These are phyloP conservation scores for Fusarium nygamai DNA, from an alignment of 2,329 filamentous ascomycete species.

Conservation along the genomic window DNA sequence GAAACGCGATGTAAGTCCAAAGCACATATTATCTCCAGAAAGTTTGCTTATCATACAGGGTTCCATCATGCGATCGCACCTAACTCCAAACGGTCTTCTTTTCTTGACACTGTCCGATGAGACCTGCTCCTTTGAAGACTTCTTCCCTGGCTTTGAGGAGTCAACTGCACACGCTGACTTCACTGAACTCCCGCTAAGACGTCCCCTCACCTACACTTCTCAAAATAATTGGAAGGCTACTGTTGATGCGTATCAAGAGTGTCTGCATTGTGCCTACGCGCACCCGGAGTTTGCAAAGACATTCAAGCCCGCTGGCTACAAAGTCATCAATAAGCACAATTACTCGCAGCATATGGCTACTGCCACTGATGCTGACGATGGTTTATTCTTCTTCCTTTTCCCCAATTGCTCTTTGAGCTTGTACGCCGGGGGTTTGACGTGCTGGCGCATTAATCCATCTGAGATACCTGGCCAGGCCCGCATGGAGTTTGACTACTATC, in stretches of 20 bases:
- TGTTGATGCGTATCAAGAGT: not conserved
- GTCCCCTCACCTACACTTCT: not conserved
- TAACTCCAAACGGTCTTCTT: not conserved
- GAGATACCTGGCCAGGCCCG: not conserved
- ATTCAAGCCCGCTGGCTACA: not conserved
- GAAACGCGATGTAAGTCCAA: not conserved
- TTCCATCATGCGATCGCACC: not conserved
- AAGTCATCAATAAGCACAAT: not conserved
- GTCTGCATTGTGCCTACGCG: not conserved
- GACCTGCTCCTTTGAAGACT: not conserved
- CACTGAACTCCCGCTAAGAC: fast-evolving
- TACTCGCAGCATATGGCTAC: not conserved
- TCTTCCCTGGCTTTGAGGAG: not conserved
- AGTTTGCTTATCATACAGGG: not conserved
- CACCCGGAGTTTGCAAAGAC: not conserved
- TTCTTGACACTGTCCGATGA: not conserved
- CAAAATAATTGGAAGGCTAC: not conserved
- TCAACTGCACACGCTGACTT: not conserved
- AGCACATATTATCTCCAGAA: fast-evolving
- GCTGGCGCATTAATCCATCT: not conserved
- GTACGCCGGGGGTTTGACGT: not conserved
- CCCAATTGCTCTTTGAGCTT: not conserved
- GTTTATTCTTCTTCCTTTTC: not conserved
- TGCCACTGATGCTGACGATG: fast-evolving
- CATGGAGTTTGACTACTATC: not conserved